phyloP scores from a whole-genome alignment of 768 basidiomycete species.

The Boletus subcaerulescens region DNA sequence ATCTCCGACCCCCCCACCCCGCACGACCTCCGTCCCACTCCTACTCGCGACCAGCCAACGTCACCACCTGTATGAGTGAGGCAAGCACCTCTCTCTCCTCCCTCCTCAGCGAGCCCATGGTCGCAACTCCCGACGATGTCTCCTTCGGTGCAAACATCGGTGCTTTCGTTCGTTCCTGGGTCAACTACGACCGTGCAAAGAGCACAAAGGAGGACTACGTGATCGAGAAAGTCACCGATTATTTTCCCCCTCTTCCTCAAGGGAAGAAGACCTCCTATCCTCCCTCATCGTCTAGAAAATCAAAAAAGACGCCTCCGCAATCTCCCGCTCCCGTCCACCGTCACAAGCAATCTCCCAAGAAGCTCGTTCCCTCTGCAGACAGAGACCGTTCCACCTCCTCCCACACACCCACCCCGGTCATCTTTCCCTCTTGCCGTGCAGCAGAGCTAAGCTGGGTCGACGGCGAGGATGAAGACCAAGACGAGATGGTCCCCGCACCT shows the following conservation, averaged over 20 bases:
- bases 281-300: conserved; percentile 18
- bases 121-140: conserved; percentile 41
- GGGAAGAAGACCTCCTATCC: conserved; percentile 13
- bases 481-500: conserved; percentile 19
- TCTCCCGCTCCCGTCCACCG: conserved; percentile 14
- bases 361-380: conserved; percentile 1
- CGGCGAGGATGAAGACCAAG: conserved; percentile 19
- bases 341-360: conserved; percentile 13
- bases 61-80: conserved; percentile 33
- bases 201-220: conserved; percentile 27
- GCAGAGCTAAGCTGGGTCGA: conserved; percentile 29
- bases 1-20: conserved; percentile 25
- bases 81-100: conserved; percentile 54
- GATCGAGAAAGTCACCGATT: conserved; percentile 31
- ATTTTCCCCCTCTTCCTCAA: conserved; percentile 24
- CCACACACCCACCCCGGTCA: conserved; percentile 31
- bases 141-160: conserved; percentile 48
- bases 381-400: conserved; percentile 20
- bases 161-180: conserved; percentile 33
- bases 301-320: conserved; percentile 9
- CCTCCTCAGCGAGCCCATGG: conserved; percentile 40
- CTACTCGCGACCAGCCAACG: conserved; percentile 32
- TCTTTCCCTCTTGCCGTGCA: conserved; percentile 33
- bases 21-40: conserved; percentile 35
- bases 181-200: conserved; percentile 24